Evolutionary conservation across 2,329 filamentous ascomycete genomes (phyloP), one percentile per base, ranked within the genome.

Genomic region (Phyllosticta citribraziliensis): DNA sequence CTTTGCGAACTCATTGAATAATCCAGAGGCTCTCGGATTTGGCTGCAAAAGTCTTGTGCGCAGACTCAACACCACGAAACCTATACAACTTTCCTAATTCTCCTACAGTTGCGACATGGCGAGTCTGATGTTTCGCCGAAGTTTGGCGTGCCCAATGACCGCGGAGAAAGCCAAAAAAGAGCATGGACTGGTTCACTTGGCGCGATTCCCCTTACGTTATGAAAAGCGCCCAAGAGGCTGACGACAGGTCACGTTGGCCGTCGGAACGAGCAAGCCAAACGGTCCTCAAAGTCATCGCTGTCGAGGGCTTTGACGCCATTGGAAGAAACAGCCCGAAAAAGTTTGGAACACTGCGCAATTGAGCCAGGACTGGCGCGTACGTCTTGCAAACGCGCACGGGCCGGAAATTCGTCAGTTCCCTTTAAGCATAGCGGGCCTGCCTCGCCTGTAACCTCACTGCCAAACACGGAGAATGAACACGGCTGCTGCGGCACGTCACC

Each of bases 171-270:
- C 40, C 10, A 27, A 56, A 22, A 56, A 56, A 10, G 17, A 35
- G 8, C 11, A 47, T 20, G 27, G 52, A 61, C 58, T 53, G 40
- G 9, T 47, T 54, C 52, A n/a, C 51, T 30, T 14, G 30, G 25
- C 25, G 20, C 25, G 40, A 52, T 61, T 40, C 35, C 52, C 12
- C 33, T 61, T 61, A 61, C 58, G 58, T 61, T 56, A 61, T 61
- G 58, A 47, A 56, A 61, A 61, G 33, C 35, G 40, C 47, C 52
- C 52, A 55, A 55, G n/a, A 40, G 54, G 22, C 24, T n/a, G 24
- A 14, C 35, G 53, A 22, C 35, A 33, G 52, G 35, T 60, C 58
- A 60, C 58, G 54, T 56, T 53, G 57, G 47, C 35, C n/a, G 19
- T 27, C 17, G 51, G 51, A 58, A 22, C 40, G 27, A 52, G 51